Evolutionary conservation across 495 filamentous ascomycete genomes (phyloP).

Genomic region (Clavariopsis aquatica): DNA sequence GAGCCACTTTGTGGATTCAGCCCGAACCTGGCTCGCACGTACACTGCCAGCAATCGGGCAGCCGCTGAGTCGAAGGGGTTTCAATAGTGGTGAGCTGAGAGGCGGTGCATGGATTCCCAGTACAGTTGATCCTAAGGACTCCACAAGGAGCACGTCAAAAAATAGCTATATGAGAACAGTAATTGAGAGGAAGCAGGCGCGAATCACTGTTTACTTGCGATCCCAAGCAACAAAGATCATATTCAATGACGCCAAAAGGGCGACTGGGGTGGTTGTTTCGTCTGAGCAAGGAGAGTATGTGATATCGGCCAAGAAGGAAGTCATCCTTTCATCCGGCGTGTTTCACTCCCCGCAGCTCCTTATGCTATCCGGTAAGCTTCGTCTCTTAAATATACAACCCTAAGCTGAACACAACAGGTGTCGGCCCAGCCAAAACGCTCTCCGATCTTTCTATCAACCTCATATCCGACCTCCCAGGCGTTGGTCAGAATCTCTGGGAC

Average conservation of each 20-base stretch:
- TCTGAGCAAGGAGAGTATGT: conserved; percentile 44
- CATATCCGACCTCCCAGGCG: conserved; percentile 58
- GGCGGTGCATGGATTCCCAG: conserved; percentile 23
- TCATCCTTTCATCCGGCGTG: conserved; percentile 59
- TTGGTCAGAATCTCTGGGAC: conserved; percentile 47
- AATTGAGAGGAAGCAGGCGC: not conserved
- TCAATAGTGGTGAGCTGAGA: conserved; percentile 40
- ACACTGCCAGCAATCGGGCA: conserved; percentile 12
- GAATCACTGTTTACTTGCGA: conserved; percentile 42
- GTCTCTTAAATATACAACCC: not conserved
- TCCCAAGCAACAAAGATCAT: conserved; percentile 51
- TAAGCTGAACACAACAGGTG: conserved; percentile 43
- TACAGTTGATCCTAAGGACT: conserved; percentile 10
- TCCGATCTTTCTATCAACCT: conserved; percentile 52
- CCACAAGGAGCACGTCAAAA: conserved; percentile 12
- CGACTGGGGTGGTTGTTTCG: conserved; percentile 53
- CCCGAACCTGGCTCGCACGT: conserved; percentile 12
- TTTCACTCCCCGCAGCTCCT: conserved; percentile 41
- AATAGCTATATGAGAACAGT: conserved; percentile 3
- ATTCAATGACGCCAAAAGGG: conserved; percentile 49
- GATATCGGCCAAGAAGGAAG: conserved; percentile 53
- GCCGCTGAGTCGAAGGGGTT: conserved; percentile 33
- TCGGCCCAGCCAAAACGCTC: conserved; percentile 58
- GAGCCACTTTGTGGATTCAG: conserved; percentile 17
- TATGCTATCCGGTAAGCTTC: conserved; percentile 33